Evolutionary conservation across 148 eudicot species (phyloP).

Genomic region (Mesembryanthemum crystallinum): DNA sequence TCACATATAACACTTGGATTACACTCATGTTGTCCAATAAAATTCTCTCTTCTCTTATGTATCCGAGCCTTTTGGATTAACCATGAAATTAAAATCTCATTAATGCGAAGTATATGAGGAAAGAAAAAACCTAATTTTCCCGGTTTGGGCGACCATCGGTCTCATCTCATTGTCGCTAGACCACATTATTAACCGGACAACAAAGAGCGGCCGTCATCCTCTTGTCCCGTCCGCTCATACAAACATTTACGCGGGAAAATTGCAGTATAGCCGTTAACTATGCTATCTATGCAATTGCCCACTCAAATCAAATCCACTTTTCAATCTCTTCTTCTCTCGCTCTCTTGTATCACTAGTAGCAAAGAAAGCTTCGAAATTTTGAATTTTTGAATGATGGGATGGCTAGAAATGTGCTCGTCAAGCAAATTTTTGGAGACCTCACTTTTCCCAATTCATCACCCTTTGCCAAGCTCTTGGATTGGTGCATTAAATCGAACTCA

Average conservation of each 20-base stretch:
- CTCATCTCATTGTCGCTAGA: too few species aligned
- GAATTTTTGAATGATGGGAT: conserved; percentile 46
- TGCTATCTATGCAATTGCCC: neutral
- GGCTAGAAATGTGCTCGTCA: conserved; percentile 47
- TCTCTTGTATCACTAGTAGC: neutral
- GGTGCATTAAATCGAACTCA: conserved; percentile 57
- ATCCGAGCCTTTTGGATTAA: too few species aligned
- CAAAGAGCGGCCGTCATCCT: too few species aligned
- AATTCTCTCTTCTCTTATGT: too few species aligned
- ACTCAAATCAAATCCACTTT: neutral
- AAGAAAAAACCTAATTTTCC: too few species aligned
- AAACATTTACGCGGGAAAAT: conserved; percentile 1
- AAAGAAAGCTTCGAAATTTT: neutral
- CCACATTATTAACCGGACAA: too few species aligned
- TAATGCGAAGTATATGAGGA: too few species aligned
- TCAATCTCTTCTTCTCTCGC: neutral
- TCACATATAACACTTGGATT: too few species aligned
- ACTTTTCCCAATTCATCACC: conserved; percentile 53
- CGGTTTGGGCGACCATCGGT: too few species aligned
- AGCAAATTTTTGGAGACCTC: conserved; percentile 33
- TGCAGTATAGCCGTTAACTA: neutral
- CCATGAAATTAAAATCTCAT: too few species aligned
- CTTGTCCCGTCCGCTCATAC: neutral
- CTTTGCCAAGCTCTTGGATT: conserved; percentile 58
- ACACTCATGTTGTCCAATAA: too few species aligned